These are phyloP conservation scores for Parathielavia appendiculata DNA, from an alignment of 495 filamentous ascomycete species.

Conservation along the genomic window DNA sequence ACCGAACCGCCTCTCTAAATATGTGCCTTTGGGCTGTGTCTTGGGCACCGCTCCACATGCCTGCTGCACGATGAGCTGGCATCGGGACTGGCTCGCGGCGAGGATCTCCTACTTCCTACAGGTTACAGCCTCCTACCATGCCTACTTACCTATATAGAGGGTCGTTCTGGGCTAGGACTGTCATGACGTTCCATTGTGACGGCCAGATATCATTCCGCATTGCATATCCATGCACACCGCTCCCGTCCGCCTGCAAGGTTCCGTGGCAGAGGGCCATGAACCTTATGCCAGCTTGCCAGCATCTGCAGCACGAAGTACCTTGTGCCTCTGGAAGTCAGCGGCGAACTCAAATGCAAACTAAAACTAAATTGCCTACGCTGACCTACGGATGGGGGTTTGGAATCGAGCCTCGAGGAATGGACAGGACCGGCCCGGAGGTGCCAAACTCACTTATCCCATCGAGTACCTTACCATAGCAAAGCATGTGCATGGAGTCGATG, in stretches of 20 bases:
- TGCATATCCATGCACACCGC: conserved; percentile 16
- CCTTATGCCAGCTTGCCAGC: no score
- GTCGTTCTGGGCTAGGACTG: conserved; percentile 17
- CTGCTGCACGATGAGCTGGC: conserved; percentile 41
- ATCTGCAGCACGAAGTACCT: no score
- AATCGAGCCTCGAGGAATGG: no score
- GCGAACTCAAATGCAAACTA: no score
- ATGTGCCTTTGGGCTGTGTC: conserved; percentile 20
- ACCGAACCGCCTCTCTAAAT: conserved; percentile 8
- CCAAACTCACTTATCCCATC: no score
- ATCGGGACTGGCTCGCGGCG: conserved; percentile 26
- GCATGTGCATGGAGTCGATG: no score
- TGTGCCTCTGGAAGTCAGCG: no score
- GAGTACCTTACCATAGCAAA: neutral
- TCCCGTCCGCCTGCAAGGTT: conserved; percentile 16
- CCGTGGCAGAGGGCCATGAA: conserved; percentile 5
- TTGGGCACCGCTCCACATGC: conserved; percentile 28
- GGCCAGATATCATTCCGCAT: conserved; percentile 5
- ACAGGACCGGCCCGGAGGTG: no score
- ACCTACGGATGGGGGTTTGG: no score
- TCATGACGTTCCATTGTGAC: conserved; percentile 24
- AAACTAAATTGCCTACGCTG: no score
- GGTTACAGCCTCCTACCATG: conserved; percentile 16
- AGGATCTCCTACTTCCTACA: conserved; percentile 25
- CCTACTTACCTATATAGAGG: conserved; percentile 21